Conservation (phyloP, 768 basidiomycete species). For the Naganishia vaughanmartiniae region DNA sequence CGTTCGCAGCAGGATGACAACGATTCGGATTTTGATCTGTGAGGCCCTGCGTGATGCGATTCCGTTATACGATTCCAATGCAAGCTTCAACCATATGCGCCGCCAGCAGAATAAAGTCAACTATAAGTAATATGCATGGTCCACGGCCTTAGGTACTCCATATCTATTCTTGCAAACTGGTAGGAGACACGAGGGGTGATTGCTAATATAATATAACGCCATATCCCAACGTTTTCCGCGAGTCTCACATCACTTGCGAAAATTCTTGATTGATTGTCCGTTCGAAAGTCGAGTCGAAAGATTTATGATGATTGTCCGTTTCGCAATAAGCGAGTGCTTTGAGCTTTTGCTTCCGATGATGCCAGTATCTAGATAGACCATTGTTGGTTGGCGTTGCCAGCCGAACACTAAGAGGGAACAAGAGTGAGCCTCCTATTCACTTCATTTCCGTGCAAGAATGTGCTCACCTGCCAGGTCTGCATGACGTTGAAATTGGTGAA, state of each 20-base stretch:
- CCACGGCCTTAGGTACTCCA: background rate
- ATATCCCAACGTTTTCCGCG: background rate
- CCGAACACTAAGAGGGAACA: background rate
- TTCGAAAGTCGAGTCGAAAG: background rate
- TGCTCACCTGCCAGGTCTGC: slow-evolving; percentile 23
- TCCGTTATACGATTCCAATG: too few relatives aligned
- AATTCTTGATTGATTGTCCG: slow-evolving; percentile 2
- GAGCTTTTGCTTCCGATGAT: background rate
- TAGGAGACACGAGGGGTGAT: background rate
- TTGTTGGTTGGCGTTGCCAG: slow-evolving; percentile 17
- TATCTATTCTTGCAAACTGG: background rate
- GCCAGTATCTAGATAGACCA: background rate
- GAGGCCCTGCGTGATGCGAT: too few relatives aligned
- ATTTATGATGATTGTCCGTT: background rate
- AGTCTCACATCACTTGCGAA: background rate
- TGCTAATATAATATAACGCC: slow-evolving; percentile 1
- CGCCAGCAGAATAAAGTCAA: too few relatives aligned
- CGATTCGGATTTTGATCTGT: slow-evolving; percentile 71
- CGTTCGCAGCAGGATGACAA: slow-evolving; percentile 58
- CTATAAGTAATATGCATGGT: background rate
- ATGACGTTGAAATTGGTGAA: slow-evolving; percentile 24
- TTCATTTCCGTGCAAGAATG: too few relatives aligned
- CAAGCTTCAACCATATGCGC: too few relatives aligned
- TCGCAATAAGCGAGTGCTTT: background rate
- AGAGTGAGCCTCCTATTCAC: background rate